Evolutionary conservation across 495 filamentous ascomycete species (phyloP), one percentile per base, ranked within the genome.

Genomic region (Aspergillus steynii): DNA sequence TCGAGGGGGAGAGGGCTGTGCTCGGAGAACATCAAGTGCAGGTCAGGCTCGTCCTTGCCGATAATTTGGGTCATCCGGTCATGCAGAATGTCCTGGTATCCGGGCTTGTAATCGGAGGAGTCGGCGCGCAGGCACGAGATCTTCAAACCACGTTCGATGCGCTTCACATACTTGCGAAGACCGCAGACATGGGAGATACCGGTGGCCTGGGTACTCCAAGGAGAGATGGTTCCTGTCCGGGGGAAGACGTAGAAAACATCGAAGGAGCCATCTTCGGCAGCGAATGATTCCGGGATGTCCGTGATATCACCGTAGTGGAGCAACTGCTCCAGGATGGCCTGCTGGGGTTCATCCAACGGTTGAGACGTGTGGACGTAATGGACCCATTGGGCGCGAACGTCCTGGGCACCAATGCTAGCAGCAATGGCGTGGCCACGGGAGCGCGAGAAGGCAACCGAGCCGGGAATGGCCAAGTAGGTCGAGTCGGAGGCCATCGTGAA

Each of bases 121-220:
- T 57, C 66, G 15, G 62, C 59, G 15, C 71, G 78, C 25, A 80
- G 74, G 86, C 61, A 82, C 73, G 63, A 96, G 64, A 67, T 82
- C 83, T 88, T 83, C 66, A 93, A 85, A 37, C 91, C 94, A 51
- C 96, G 85, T 79, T 99, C 95, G 59, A 98, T 91, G 49, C 93
- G 87, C 70, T 89, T 84, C 45, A 97, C 84, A 49, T 82, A 77
- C 27, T 86, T 78, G 60, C 85, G 82, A 50, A 97, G 75, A 26
- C 90, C 92, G 72, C 93, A 97, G n/a, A 96, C 93, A 58, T 93
- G 85, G 45, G 93, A 88, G 71, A 98, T 97, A 67, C 86, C 92
- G 45, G 94, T 97, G 45, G 94, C 95, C 69, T 97, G 92, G 53
- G 93, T 96, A 71, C 91, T 96, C 95, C 95, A 99, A 74, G 95